phyloP scores from a whole-genome alignment of 305 asterid genomes.

The Fraxinus xanthoxyloides region DNA sequence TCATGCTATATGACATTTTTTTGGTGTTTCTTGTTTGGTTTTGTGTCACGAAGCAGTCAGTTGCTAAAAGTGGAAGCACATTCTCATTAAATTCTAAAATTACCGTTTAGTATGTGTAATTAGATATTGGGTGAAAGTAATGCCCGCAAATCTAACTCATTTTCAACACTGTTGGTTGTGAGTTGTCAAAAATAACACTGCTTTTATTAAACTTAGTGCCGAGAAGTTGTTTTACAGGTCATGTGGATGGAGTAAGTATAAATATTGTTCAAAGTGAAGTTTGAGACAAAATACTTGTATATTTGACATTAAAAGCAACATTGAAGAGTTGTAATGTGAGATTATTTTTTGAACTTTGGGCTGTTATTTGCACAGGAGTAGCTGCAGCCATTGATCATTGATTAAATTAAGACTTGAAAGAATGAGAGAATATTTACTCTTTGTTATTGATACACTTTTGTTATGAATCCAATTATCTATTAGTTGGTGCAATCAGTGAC shows the following conservation, averaged over 20 bases:
- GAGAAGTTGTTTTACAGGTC: neutral
- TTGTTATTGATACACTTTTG: slow-evolving; percentile 4
- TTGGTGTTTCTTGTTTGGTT: neutral
- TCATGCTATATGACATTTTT: neutral
- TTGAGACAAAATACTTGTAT: neutral
- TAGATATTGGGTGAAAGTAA: neutral
- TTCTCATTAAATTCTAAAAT: neutral
- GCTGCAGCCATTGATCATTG: neutral
- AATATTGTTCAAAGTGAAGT: neutral
- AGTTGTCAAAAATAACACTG: neutral
- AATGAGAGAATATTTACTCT: slow-evolving; percentile 9
- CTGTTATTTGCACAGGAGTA: neutral
- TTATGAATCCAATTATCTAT: slow-evolving; percentile 11
- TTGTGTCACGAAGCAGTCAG: neutral
- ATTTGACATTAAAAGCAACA: too few relatives aligned
- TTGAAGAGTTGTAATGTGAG: neutral
- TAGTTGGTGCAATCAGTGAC: slow-evolving; percentile 19
- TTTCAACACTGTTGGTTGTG: neutral
- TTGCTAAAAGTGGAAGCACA: neutral
- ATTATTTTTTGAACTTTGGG: neutral
- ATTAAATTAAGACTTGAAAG: neutral
- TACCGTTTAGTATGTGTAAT: neutral
- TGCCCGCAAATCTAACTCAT: neutral
- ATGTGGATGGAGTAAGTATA: neutral
- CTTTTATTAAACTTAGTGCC: neutral